These are phyloP conservation scores for Thelonectria rubi DNA, from an alignment of 2,329 filamentous ascomycete genomes.

Conservation along the genomic window DNA sequence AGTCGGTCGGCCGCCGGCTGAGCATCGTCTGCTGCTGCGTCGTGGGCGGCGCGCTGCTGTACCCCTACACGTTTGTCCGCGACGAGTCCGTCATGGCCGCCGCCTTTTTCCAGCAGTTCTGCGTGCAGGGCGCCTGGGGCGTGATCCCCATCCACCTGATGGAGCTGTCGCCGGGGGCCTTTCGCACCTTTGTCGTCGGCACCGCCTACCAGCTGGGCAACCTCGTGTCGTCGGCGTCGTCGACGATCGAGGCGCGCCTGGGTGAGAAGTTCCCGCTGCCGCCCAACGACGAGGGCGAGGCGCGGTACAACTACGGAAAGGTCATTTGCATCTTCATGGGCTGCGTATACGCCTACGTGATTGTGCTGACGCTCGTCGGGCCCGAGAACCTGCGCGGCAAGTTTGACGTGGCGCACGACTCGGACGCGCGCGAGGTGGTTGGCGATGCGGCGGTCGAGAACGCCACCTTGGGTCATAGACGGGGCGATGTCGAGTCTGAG, in stretches of 20 bases:
- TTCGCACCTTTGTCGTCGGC: conserved; percentile 79
- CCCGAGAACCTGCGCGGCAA: conserved; percentile 62
- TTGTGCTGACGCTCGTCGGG: conserved; percentile 70
- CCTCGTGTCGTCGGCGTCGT: conserved; percentile 73
- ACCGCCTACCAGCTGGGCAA: conserved; percentile 82
- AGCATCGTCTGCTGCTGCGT: conserved; percentile 72
- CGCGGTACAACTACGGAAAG: conserved; percentile 77
- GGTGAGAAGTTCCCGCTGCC: conserved; percentile 79
- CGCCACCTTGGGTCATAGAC: conserved; percentile 15
- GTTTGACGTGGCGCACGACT: conserved; percentile 61
- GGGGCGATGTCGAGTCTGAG: conserved; percentile 32
- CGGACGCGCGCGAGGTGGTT: conserved; percentile 57
- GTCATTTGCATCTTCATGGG: conserved; percentile 94
- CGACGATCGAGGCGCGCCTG: conserved; percentile 79
- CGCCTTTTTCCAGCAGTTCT: conserved; percentile 86
- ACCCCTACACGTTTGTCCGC: conserved; percentile 80
- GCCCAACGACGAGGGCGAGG: conserved; percentile 56
- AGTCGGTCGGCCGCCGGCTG: conserved; percentile 74
- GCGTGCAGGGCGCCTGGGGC: conserved; percentile 80
- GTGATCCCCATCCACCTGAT: conserved; percentile 82
- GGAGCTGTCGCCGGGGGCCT: conserved; percentile 76
- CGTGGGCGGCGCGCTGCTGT: conserved; percentile 78
- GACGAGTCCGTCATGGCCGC: conserved; percentile 74
- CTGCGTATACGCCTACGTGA: conserved; percentile 75
- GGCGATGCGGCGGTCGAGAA: conserved; percentile 49